Conservation (phyloP, 805 yeast genomes). For the Yarrowia hollandica region DNA sequence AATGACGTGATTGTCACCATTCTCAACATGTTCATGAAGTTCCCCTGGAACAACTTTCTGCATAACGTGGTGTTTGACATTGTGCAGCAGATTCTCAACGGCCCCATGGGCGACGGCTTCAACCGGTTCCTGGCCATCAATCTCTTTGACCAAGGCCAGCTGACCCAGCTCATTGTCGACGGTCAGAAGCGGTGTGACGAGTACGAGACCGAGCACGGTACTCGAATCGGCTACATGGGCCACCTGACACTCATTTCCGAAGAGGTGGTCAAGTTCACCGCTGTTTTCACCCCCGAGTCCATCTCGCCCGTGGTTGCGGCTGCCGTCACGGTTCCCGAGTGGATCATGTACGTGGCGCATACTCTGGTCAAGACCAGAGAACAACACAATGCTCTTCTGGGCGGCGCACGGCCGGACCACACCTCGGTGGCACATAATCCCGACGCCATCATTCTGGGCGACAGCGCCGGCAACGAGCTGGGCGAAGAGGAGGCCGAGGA, state of each 20-base stretch:
- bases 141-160: slow-evolving; percentile 62
- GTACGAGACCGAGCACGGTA: slow-evolving; percentile 58
- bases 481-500: slow-evolving; percentile 34
- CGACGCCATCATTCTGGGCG: slow-evolving; percentile 41
- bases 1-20: slow-evolving; percentile 66
- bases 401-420: slow-evolving; percentile 62
- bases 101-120: slow-evolving; percentile 79
- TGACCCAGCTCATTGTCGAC: slow-evolving; percentile 57
- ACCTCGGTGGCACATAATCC: slow-evolving; percentile 41
- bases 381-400: slow-evolving; percentile 89
- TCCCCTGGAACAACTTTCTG: slow-evolving; percentile 96
- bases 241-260: slow-evolving; percentile 91
- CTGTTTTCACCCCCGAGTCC: slow-evolving; percentile 59
- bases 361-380: slow-evolving; percentile 80
- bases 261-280: slow-evolving; percentile 84
- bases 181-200: slow-evolving; percentile 63
- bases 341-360: slow-evolving; percentile 82
- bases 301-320: slow-evolving; percentile 52
- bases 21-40: slow-evolving; percentile 71
- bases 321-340: slow-evolving; percentile 52
- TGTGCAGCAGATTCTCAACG: slow-evolving; percentile 91
- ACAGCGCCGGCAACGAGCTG: slow-evolving; percentile 37
- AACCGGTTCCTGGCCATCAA: slow-evolving; percentile 76
- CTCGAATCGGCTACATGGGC: slow-evolving; percentile 94
- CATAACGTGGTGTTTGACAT: slow-evolving; percentile 97